These are phyloP conservation scores for Mycena albidolilacea DNA, from an alignment of 768 basidiomycete species.

Conservation along the genomic window DNA sequence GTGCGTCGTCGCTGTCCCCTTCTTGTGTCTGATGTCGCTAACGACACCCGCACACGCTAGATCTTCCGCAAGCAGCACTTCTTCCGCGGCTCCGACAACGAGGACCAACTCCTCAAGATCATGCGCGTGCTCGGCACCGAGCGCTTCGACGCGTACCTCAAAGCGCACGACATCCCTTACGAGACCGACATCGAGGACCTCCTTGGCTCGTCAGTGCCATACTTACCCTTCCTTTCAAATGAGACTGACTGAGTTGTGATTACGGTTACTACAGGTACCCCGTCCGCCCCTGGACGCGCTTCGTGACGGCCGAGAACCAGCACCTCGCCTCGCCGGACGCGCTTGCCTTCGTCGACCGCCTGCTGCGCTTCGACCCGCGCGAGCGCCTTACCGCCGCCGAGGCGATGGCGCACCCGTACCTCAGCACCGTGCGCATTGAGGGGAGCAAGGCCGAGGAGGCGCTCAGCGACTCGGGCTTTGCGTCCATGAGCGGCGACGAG, in stretches of 20 bases:
- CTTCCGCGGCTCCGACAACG: constrained; percentile 80
- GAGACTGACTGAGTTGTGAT: background rate
- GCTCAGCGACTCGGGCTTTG: constrained; percentile 37
- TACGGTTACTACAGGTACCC: constrained; percentile 71
- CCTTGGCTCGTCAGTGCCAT: constrained; percentile 59
- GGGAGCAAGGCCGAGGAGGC: constrained; percentile 29
- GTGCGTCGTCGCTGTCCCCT: constrained; percentile 51
- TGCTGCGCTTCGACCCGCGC: constrained; percentile 97
- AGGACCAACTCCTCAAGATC: constrained; percentile 82
- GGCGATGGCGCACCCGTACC: constrained; percentile 91
- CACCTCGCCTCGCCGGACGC: constrained; percentile 96
- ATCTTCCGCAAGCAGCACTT: constrained; percentile 84
- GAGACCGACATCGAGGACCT: constrained; percentile 73
- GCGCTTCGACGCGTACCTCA: constrained; percentile 72
- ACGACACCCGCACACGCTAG: constrained; percentile 47
- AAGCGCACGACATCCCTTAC: constrained; percentile 74
- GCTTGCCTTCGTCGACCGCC: constrained; percentile 94
- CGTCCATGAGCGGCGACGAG: constrained; percentile 25
- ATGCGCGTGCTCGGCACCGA: constrained; percentile 77
- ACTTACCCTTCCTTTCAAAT: background rate
- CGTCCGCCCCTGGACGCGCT: constrained; percentile 93
- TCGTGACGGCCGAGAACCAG: constrained; percentile 95
- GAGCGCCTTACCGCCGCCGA: constrained; percentile 95
- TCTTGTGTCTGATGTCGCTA: background rate
- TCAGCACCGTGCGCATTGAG: constrained; percentile 66